A percentile compares a stretch with the other conserved stretches of the same genome.
These are phyloP conservation scores for Amylostereum areolatum DNA, from an alignment of 1,284 basidiomycete genomes.

Conservation along the genomic window DNA sequence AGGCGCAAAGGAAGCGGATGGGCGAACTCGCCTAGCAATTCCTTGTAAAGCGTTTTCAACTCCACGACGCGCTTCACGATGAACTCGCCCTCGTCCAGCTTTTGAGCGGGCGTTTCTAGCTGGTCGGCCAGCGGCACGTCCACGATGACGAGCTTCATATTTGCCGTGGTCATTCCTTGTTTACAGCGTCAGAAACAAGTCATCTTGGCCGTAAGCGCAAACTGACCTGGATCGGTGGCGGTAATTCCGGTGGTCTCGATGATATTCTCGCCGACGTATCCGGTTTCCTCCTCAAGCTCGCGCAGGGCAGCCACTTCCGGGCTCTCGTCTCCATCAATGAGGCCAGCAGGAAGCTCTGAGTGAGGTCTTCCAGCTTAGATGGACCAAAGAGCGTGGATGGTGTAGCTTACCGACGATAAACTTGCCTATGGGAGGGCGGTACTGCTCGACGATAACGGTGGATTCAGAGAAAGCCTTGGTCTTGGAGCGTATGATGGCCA, in stretches of 20 bases:
- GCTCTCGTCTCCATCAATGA: slow-evolving; percentile 80
- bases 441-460: slow-evolving; percentile 86
- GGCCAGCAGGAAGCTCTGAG: slow-evolving; percentile 79
- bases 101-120: slow-evolving; percentile 54
- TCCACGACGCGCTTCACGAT: slow-evolving; percentile 73
- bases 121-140: slow-evolving; percentile 55
- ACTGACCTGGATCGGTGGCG: slow-evolving; percentile 72
- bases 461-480: slow-evolving; percentile 60
- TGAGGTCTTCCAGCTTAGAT: not conserved
- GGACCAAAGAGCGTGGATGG: not conserved
- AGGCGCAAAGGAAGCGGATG: not conserved
- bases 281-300: slow-evolving; percentile 89
- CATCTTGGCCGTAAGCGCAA: slow-evolving; percentile 2
- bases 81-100: slow-evolving; percentile 78
- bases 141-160: slow-evolving; percentile 72
- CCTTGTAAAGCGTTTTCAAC: slow-evolving; percentile 52
- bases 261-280: slow-evolving; percentile 64
- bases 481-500: slow-evolving; percentile 73
- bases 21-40: slow-evolving; percentile 53
- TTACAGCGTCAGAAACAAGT: not conserved
- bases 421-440: slow-evolving; percentile 73
- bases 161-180: slow-evolving; percentile 77
- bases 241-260: slow-evolving; percentile 64
- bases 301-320: slow-evolving; percentile 74
- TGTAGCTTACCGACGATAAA: slow-evolving; percentile 58